Percentiles rank a stretch among this genome's conserved stretches.
phyloP scores from a whole-genome alignment of 805 yeast genomes.

The Sporopachydermia quercuum region DNA sequence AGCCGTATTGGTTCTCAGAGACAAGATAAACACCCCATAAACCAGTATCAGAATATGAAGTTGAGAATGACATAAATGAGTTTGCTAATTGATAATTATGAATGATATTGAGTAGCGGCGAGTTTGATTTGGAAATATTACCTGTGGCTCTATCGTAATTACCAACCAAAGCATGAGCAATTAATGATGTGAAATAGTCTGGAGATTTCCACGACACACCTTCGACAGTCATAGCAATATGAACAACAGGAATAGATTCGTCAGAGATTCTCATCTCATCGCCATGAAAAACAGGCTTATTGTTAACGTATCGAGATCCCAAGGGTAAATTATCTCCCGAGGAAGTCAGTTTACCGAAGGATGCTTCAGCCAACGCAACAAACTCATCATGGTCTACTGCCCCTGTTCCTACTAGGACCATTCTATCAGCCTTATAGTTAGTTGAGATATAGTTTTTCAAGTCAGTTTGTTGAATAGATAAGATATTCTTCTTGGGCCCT shows the following conservation, averaged over 20 bases:
- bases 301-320: slow-evolving; percentile 38
- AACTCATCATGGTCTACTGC: slow-evolving; percentile 79
- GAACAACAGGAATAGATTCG: slow-evolving; percentile 71
- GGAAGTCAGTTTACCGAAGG: slow-evolving; percentile 52
- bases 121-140: slow-evolving; percentile 68
- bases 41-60: slow-evolving; percentile 95
- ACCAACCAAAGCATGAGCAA: slow-evolving; percentile 93
- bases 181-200: slow-evolving; percentile 88
- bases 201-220: slow-evolving; percentile 97
- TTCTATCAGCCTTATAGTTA: slow-evolving; percentile 90
- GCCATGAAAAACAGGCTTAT: slow-evolving; percentile 68
- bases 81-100: slow-evolving; percentile 62
- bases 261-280: slow-evolving; percentile 81
- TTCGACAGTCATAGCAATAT: slow-evolving; percentile 89
- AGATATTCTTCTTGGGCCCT: slow-evolving; percentile 85
- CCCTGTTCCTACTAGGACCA: slow-evolving; percentile 96
- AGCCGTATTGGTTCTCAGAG: slow-evolving; percentile 56
- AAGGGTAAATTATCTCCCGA: slow-evolving; percentile 24
- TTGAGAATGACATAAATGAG: slow-evolving; percentile 91
- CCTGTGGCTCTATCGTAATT: slow-evolving; percentile 95
- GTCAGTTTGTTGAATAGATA: slow-evolving; percentile 62
- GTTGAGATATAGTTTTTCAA: slow-evolving; percentile 63
- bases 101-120: slow-evolving; percentile 60
- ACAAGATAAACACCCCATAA: slow-evolving; percentile 93
- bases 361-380: slow-evolving; percentile 57